Base-by-base conservation (phyloP, 2,329 filamentous ascomycete species). In the Fusarium tjaetaba region DNA sequence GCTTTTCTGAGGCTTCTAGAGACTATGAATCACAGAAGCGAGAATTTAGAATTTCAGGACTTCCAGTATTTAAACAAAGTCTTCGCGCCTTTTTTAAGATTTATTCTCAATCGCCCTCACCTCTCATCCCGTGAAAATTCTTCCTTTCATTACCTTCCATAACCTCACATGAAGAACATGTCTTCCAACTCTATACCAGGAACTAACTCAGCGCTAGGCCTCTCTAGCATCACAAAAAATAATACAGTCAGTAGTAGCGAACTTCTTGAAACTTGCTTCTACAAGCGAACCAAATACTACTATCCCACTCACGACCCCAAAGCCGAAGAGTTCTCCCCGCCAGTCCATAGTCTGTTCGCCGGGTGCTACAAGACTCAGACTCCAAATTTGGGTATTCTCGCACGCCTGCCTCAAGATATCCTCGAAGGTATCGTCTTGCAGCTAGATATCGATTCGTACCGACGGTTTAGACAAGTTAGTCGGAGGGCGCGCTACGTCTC, bases 231-330 rank as follows among this genome's bases (percentile, higher is more conserved):
- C 2, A 20, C 30, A 5, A 8, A 20, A 20, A 7, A 15, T 8
- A 24, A 5, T 2, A 3, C 6, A 24, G 5, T 9, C 2, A 34
- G 11, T 9, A 24, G 1, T 13, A 20, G 16, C 1, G 3, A 34
- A 15, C 4, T 64, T 16, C 20, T 58, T 6, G 20, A 18, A 4
- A 26, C 52, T 9, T 73, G 72, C 11, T 56, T 68, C 8, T 71
- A 74, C 36, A 61, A 71, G 11, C 43, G 72, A 0, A 22, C 15
- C 7, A 57, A 55, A 1, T 73, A 52, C 22, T 66, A 68, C 7
- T 60, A 59, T 6, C 63, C 46, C 1, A 9, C 61, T 1, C n/a
- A 59, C 56, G 9, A 45, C 4, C 22, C 36, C 11, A 11, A 43
- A 24, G 14, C 4, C 20, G 3, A 39, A 5, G 28, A 24, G 11